Base-by-base conservation (phyloP, 129 eudicot genomes). In the Flaveria bidentis region DNA sequence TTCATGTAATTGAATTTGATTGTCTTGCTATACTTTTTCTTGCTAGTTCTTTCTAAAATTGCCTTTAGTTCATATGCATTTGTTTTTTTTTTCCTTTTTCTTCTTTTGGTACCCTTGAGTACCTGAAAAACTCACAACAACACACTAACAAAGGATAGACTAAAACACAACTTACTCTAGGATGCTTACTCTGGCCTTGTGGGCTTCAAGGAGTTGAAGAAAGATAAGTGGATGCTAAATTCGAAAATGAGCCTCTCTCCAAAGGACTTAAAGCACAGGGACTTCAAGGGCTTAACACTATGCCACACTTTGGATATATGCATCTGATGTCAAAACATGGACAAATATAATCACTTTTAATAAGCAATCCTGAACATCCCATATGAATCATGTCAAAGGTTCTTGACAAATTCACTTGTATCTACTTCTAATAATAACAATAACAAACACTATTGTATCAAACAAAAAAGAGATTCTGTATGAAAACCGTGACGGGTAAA, bases 21-120 rank as follows among this genome's bases (percentile, higher is more conserved):
- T 85, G 56, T 81, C 82, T 36, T 78, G 85, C 81, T 61, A 61
- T 61, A 61, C 64, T 61, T 23, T 61, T 22, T 13, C 13, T 55
- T 55, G 61, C 5, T 53, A 53, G 23, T 53, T 53, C 60, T 17
- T 16, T 53, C 13, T 49, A 13, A 23, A 23, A 49, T 49, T 49
- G 53, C 14, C 53, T 49, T 13, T 14, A n/a, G 16, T 49, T 47
- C 53, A 49, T 49, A 13, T 13, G 16, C 53, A 49, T 11, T 14
- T 47, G n/a, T 12, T 44, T 10, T 2, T 44, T 44, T 36, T 5
- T 36, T 1, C 41, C 7, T 33, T 33, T 33, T 36, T 36, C 1
- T 36, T 36, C 41, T 36, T 10, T 55, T 8, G 28, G 62, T 55
- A 55, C 5, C 50, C 50, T 45, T 8, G 50, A 45, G 50, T 45